Conservation (phyloP, 2,329 filamentous ascomycete species). For the Mycocentrospora acerina region DNA sequence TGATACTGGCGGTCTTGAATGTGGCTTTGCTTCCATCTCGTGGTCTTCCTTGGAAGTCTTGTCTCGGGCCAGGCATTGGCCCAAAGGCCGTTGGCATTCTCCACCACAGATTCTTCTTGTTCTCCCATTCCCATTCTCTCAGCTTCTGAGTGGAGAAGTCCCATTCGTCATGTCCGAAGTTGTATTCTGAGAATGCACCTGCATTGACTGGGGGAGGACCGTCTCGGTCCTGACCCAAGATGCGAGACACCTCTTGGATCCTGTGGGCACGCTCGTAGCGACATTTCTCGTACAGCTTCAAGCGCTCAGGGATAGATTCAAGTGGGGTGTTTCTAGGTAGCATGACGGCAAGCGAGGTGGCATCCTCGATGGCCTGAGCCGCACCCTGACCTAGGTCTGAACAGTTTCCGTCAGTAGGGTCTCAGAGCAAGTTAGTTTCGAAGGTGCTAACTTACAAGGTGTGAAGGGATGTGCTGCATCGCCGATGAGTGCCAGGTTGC, state of each 20-base stretch:
- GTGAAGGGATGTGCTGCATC: slow-evolving; percentile 70
- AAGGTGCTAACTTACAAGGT: slow-evolving; percentile 49
- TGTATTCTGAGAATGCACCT: slow-evolving; percentile 50
- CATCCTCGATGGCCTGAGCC: slow-evolving; percentile 68
- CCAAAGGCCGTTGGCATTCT: slow-evolving; percentile 49
- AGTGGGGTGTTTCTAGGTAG: slow-evolving; percentile 50
- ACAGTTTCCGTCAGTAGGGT: too few species aligned
- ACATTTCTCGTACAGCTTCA: slow-evolving; percentile 61
- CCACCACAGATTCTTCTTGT: slow-evolving; percentile 38
- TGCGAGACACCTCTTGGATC: slow-evolving; percentile 61
- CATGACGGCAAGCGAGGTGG: slow-evolving; percentile 58
- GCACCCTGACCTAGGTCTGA: slow-evolving; percentile 62
- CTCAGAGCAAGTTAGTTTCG: background rate
- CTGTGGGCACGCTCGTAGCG: slow-evolving; percentile 58
- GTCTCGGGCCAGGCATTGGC: slow-evolving; percentile 44
- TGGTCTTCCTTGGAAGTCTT: slow-evolving; percentile 26
- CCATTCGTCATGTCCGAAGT: slow-evolving; percentile 61
- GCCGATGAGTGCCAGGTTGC: slow-evolving; percentile 59
- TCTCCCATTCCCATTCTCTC: slow-evolving; percentile 53
- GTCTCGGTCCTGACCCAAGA: slow-evolving; percentile 52
- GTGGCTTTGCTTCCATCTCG: slow-evolving; percentile 27
- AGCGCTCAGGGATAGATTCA: slow-evolving; percentile 55
- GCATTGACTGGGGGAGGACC: slow-evolving; percentile 34
- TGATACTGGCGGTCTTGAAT: slow-evolving; percentile 44
- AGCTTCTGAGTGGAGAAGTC: slow-evolving; percentile 56